Conservation (phyloP, 2,329 filamentous ascomycete species). For the Huntiella decipiens region DNA sequence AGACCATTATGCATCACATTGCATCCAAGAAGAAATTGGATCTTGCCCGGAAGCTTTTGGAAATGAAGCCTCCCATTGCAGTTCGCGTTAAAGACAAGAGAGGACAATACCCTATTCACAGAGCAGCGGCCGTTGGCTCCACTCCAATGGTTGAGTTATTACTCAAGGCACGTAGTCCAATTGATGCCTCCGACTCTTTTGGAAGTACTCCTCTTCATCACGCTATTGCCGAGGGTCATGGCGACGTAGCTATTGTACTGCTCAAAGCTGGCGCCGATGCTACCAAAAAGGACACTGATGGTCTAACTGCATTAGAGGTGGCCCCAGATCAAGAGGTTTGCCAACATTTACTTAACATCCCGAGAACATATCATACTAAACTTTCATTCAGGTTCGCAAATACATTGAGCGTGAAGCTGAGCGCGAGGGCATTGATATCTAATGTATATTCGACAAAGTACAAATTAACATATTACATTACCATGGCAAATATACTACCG, state of each 20-base stretch:
- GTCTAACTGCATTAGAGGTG: conserved; percentile 54
- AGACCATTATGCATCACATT: conserved; percentile 83
- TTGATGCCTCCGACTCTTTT: conserved; percentile 66
- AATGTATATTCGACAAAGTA: neutral
- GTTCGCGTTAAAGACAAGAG: conserved; percentile 66
- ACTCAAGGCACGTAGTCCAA: conserved; percentile 55
- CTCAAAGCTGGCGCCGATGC: conserved; percentile 71
- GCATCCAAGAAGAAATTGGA: conserved; percentile 80
- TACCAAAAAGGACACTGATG: conserved; percentile 56
- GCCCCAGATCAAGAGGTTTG: conserved; percentile 68
- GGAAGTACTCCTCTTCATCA: conserved; percentile 86
- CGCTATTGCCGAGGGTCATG: conserved; percentile 56
- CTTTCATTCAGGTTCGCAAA: conserved; percentile 39
- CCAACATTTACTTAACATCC: too few species aligned
- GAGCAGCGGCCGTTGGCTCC: conserved; percentile 76
- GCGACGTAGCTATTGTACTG: conserved; percentile 66
- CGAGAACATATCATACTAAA: neutral
- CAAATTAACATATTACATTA: neutral
- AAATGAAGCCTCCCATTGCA: conserved; percentile 49
- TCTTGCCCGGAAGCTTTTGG: conserved; percentile 57
- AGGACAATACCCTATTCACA: conserved; percentile 78
- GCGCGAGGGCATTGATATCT: conserved; percentile 49
- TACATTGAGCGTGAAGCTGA: conserved; percentile 67
- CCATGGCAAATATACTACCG: neutral
- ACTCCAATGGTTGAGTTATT: conserved; percentile 72